Conservation (phyloP, 2,329 filamentous ascomycete genomes). For the Pleurostoma richardsiae region DNA sequence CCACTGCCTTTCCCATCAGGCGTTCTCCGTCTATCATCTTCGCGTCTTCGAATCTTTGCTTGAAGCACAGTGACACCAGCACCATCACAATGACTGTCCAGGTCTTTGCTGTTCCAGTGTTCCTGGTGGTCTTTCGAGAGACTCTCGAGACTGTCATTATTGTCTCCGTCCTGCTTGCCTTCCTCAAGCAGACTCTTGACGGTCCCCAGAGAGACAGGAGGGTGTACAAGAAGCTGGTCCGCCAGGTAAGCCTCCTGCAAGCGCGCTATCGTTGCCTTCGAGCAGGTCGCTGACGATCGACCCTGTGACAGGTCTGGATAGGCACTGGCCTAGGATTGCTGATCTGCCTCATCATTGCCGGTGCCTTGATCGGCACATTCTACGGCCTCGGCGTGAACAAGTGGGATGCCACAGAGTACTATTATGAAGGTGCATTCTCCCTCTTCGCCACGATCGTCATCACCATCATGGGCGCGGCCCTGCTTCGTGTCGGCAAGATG, state of each 20-base stretch:
- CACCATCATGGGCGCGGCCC: constrained; percentile 64
- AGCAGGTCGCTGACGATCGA: too few relatives aligned
- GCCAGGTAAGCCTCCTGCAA: constrained; percentile 40
- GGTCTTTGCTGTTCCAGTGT: constrained; percentile 36
- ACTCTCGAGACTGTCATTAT: constrained; percentile 76
- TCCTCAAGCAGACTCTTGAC: constrained; percentile 70
- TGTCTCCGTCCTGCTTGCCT: constrained; percentile 74
- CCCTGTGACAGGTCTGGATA: constrained; percentile 46
- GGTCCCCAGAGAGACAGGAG: constrained; percentile 55
- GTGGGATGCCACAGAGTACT: constrained; percentile 59
- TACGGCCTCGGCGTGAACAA: constrained; percentile 61
- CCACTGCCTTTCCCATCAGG: too few relatives aligned
- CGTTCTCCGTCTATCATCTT: too few relatives aligned
- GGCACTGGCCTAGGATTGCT: constrained; percentile 58
- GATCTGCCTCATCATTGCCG: constrained; percentile 61
- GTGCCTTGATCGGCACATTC: constrained; percentile 66
- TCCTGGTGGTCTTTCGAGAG: constrained; percentile 83
- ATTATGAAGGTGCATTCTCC: constrained; percentile 70
- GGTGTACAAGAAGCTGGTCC: constrained; percentile 61
- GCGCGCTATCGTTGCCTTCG: too few relatives aligned
- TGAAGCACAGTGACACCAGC: neutral
- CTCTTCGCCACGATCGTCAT: constrained; percentile 67
- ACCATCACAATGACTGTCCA: constrained; percentile 5
- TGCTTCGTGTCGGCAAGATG: constrained; percentile 71
- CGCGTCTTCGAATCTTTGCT: neutral